phyloP scores from a whole-genome alignment of 306 rosid species.

The Alnus glutinosa region DNA sequence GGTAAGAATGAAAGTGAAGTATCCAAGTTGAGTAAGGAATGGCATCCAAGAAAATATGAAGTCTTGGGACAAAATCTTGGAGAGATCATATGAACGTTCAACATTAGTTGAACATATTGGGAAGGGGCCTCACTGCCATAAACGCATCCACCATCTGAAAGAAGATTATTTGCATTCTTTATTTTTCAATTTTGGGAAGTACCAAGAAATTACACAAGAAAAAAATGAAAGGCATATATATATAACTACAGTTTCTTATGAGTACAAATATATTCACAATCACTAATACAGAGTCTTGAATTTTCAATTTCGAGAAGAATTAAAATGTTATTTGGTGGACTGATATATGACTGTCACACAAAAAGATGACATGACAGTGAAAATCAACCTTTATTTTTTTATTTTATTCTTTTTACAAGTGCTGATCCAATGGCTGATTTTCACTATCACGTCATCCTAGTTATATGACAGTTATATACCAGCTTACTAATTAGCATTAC shows the following conservation, averaged over 20 bases:
- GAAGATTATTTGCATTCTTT: neutral
- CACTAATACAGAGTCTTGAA: no score
- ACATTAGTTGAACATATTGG: constrained; percentile 44
- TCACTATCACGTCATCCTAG: no score
- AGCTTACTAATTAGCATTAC: no score
- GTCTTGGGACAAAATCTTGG: neutral
- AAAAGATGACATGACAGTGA: no score
- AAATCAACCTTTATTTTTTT: no score
- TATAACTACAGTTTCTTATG: neutral
- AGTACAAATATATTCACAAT: neutral
- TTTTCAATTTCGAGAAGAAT: no score
- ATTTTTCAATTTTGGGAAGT: neutral
- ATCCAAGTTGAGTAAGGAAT: neutral
- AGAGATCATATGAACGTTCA: neutral
- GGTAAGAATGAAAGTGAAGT: neutral
- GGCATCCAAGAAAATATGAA: neutral
- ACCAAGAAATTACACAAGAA: neutral
- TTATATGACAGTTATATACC: no score
- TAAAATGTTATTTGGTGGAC: no score
- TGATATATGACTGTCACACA: no score
- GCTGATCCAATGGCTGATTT: no score
- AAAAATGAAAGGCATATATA: neutral
- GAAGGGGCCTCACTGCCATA: constrained; percentile 59
- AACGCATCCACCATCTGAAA: constrained; percentile 59
- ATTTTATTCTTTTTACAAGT: no score